phyloP scores from a whole-genome alignment of 2,329 filamentous ascomycete species.

The Penicillium sp. region DNA sequence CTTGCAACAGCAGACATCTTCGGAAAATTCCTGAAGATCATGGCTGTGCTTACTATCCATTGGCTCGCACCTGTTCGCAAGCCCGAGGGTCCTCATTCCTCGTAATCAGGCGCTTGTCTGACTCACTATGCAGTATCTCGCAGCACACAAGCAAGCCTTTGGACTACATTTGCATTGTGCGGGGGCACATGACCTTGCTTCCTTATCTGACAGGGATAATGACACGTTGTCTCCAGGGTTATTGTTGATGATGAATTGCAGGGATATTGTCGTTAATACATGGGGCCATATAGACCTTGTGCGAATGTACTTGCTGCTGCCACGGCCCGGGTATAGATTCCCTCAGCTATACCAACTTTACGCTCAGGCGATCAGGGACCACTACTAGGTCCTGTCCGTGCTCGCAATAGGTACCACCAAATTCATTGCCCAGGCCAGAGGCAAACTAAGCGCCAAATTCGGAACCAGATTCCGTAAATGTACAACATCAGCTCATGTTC shows the following conservation, averaged over 20 bases:
- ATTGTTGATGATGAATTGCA: conserved; percentile 5
- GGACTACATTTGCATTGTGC: conserved; percentile 12
- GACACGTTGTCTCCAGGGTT: conserved; percentile 8
- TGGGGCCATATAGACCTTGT: background rate
- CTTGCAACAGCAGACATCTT: background rate
- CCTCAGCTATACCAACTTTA: background rate
- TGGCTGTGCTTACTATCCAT: background rate
- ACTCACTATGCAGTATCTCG: conserved; percentile 20
- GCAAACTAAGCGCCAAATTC: background rate
- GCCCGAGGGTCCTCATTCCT: conserved; percentile 1
- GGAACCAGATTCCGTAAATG: background rate
- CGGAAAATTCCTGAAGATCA: background rate
- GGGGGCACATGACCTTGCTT: conserved; percentile 22
- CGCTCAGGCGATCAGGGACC: conserved; percentile 16
- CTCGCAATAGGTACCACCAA: background rate
- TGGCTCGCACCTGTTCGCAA: background rate
- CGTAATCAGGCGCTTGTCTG: conserved; percentile 5
- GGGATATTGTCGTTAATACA: background rate
- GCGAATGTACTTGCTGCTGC: background rate
- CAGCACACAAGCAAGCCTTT: conserved; percentile 15
- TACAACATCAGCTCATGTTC: background rate
- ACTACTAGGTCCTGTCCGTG: conserved; percentile 4
- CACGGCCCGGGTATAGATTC: background rate
- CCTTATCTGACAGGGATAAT: conserved; percentile 15
- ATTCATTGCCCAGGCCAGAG: too few species aligned